Conservation (phyloP, 805 yeast species). For the Lipomyces starkeyi region DNA sequence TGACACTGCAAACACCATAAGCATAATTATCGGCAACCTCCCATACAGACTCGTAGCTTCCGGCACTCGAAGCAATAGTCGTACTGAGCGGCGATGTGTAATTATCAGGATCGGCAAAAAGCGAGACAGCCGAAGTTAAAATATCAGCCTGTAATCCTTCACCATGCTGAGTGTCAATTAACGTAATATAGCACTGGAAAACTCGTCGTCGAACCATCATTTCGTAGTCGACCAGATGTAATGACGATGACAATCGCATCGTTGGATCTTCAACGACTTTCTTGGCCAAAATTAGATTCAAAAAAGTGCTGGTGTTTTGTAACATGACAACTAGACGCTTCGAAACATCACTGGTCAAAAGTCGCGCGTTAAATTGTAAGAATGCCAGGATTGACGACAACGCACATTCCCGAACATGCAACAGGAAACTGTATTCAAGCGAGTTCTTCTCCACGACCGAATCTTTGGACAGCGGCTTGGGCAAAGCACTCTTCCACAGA, state of each 20-base stretch:
- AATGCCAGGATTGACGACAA: slow-evolving; percentile 63
- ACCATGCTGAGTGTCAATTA: slow-evolving; percentile 43
- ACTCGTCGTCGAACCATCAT: slow-evolving; percentile 53
- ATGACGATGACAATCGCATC: slow-evolving; percentile 37
- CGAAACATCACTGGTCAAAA: slow-evolving; percentile 53
- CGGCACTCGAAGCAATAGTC: slow-evolving; percentile 44
- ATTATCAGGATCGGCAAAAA: slow-evolving; percentile 45
- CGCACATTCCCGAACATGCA: slow-evolving; percentile 63
- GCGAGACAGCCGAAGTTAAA: slow-evolving; percentile 44
- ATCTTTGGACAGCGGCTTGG: slow-evolving; percentile 52
- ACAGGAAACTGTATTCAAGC: slow-evolving; percentile 43
- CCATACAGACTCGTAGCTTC: slow-evolving; percentile 45
- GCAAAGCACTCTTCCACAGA: slow-evolving; percentile 67
- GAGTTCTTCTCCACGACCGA: slow-evolving; percentile 41
- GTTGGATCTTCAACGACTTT: slow-evolving; percentile 41
- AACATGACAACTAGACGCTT: slow-evolving; percentile 57
- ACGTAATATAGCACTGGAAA: slow-evolving; percentile 53
- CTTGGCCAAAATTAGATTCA: slow-evolving; percentile 44
- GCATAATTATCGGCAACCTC: slow-evolving; percentile 49
- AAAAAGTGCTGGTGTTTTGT: slow-evolving; percentile 49
- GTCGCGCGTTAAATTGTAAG: slow-evolving; percentile 47
- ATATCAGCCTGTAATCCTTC: slow-evolving; percentile 50
- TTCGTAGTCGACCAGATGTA: slow-evolving; percentile 42
- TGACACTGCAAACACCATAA: slow-evolving; percentile 54
- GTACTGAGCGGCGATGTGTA: slow-evolving; percentile 41